A percentile compares a stretch with the other conserved stretches of the same genome.
phyloP scores from a whole-genome alignment of 2,329 filamentous ascomycete genomes.

The Fulvia fulva region DNA sequence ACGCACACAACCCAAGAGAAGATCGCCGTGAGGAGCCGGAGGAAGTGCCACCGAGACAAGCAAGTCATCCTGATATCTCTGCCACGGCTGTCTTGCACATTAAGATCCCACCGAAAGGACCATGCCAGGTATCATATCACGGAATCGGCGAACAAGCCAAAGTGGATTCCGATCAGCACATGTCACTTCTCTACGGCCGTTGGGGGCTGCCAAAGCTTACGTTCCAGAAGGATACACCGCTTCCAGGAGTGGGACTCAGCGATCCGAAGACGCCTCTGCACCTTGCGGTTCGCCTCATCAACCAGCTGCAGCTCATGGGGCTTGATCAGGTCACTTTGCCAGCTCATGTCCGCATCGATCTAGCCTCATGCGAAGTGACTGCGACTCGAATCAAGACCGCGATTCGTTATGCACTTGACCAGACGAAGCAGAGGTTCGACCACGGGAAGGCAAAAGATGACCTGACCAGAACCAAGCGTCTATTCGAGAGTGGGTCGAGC shows the following conservation, averaged over 20 bases:
- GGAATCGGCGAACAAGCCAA: background rate
- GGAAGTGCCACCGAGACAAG: no score
- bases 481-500: background rate
- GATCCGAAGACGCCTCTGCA: background rate
- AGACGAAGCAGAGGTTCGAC: no score
- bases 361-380: background rate
- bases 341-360: background rate
- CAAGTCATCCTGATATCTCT: no score
- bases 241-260: background rate
- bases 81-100: background rate
- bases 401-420: background rate
- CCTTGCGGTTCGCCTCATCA: background rate
- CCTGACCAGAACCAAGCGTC: background rate
- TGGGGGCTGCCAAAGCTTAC: background rate
- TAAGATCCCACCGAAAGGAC: background rate
- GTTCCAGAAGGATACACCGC: background rate
- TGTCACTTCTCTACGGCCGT: background rate
- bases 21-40: no score
- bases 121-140: background rate
- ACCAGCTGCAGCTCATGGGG: background rate
- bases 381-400: background rate
- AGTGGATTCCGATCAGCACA: background rate
- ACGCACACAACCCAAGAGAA: no score
- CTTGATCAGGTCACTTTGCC: background rate
- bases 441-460: background rate